Evolutionary conservation across 2,329 filamentous ascomycete genomes (phyloP), one percentile per base, ranked within the genome.

Genomic region (Didymella segeticola): DNA sequence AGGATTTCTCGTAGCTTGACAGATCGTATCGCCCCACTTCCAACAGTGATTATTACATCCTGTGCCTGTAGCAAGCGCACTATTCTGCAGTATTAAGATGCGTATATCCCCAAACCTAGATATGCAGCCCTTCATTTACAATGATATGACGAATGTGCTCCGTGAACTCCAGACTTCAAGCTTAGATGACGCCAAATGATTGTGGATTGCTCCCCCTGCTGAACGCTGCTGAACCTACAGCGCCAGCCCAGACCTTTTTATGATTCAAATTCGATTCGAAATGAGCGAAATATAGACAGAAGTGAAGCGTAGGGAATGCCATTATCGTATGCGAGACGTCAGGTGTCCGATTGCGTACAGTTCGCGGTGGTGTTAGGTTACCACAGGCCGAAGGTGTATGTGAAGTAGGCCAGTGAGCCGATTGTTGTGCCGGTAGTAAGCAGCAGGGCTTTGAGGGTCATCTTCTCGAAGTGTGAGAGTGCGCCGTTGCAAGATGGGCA

Each of bases 401-500:
- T 76, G 61, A 82, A 81, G 71, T 79, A 80, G 33, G 82, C 79
- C 63, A 88, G 86, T 5, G 83, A 85, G 27, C 81, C 70, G 23
- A 87, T 65, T 5, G 84, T 87, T 45, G 87, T 78, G 25, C 76
- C 72, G 17, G 77, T 79, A 73, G 85, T 86, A 54, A 81, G 77
- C 54, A 85, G 61, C 52, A 86, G 71, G 57, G 85, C 82, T 49
- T 79, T 79, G 37, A 87, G 66, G 0, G 83, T 83, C 65, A 85
- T 79, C 43, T 77, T 79, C 62, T 86, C 82, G 57, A 79, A 75
- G 22, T 77, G 70, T 4, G 81, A 82, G 17, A 84, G 67, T 8
- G 82, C 84, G 23, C 72, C 75, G 61, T 75, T 70, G 74, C 85
- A 88, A 20, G 82, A 86, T 19, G 82, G 78, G 69, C 85, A 88